Conservation (phyloP, 768 basidiomycete species). For the Lyophyllum semitale region DNA sequence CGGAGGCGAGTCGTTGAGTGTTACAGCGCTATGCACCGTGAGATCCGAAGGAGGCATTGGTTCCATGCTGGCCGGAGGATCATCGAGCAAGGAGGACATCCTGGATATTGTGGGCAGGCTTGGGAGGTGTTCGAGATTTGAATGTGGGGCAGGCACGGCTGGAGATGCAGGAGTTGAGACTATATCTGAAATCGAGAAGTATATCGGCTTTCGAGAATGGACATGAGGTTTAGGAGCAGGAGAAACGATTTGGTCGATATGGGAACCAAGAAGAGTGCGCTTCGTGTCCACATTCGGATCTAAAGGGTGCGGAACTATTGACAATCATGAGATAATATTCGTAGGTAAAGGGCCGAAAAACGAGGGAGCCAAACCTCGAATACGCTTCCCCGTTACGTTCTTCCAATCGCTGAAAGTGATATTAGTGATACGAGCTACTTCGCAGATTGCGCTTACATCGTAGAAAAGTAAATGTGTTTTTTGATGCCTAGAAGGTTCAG, state of each 20-base stretch:
- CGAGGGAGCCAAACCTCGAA: slow-evolving; percentile 26
- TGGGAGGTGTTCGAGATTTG: slow-evolving; percentile 1
- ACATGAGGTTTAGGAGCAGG: not conserved
- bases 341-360: not conserved
- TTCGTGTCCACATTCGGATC: not conserved
- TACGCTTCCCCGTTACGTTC: slow-evolving; percentile 29
- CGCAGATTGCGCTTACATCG: slow-evolving; percentile 38
- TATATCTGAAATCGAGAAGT: not conserved
- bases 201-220: not conserved
- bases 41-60: slow-evolving; percentile 9
- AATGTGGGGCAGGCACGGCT: not conserved
- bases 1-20: slow-evolving; percentile 11
- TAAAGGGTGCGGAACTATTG: slow-evolving; percentile 3
- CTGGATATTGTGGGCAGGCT: slow-evolving; percentile 9
- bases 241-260: not conserved
- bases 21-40: slow-evolving; percentile 10
- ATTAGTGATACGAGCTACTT: slow-evolving; percentile 7
- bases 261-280: not conserved
- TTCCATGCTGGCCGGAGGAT: slow-evolving; percentile 7
- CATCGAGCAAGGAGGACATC: slow-evolving; percentile 15
- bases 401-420: slow-evolving; percentile 39
- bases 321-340: not conserved
- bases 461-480: slow-evolving; percentile 49
- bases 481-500: slow-evolving; percentile 41
- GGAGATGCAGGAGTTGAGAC: not conserved